Evolutionary conservation across 805 yeast species (phyloP).

Genomic region (Myxozyma geophila): DNA sequence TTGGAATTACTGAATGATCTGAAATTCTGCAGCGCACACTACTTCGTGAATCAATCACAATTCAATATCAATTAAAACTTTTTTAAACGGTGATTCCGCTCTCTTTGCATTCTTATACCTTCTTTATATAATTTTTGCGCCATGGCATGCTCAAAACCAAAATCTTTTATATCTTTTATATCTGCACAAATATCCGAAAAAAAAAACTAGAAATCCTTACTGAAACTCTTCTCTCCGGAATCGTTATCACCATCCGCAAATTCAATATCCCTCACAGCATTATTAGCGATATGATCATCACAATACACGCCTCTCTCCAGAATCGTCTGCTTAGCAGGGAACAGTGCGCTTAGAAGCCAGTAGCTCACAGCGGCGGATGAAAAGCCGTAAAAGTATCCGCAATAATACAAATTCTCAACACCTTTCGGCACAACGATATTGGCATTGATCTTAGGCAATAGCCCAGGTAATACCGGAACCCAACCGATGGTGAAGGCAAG

Average conservation of each 20-base stretch:
- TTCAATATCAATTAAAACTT: too few species aligned
- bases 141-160: neutral
- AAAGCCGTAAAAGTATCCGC: slow-evolving; percentile 39
- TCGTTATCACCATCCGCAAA: neutral
- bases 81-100: too few species aligned
- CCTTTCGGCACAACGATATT: slow-evolving; percentile 16
- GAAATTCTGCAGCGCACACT: too few species aligned
- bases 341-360: slow-evolving; percentile 17
- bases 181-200: neutral
- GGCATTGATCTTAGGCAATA: slow-evolving; percentile 22
- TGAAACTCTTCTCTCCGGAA: slow-evolving; percentile 2
- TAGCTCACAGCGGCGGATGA: slow-evolving; percentile 30
- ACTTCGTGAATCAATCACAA: too few species aligned
- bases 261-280: neutral
- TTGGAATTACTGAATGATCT: too few species aligned
- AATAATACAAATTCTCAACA: slow-evolving; percentile 34
- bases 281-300: slow-evolving; percentile 5
- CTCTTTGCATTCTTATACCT: too few species aligned
- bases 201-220: neutral
- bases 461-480: slow-evolving; percentile 27
- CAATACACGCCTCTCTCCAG: slow-evolving; percentile 21
- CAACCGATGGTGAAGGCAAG: slow-evolving; percentile 46
- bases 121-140: neutral
- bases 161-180: neutral
- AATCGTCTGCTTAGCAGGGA: slow-evolving; percentile 27